Evolutionary conservation across 345 rosid species (phyloP).

Genomic region (Viola odorata): DNA sequence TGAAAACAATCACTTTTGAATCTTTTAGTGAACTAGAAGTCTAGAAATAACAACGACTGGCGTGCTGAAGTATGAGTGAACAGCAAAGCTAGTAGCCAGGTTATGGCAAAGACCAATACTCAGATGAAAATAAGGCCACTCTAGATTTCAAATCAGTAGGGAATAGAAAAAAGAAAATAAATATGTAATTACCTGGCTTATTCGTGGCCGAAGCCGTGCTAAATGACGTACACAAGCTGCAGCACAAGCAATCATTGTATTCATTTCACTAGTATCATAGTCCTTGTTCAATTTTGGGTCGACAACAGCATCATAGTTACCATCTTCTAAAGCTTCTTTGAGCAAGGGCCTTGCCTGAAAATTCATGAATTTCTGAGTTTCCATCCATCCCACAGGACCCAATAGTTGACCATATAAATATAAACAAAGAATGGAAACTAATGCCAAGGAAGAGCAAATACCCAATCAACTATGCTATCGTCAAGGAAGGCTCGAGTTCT

Average conservation of each 20-base stretch:
- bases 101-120: not conserved
- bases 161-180: not conserved
- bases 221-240: constrained; percentile 19
- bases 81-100: not conserved
- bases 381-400: no score
- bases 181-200: constrained; percentile 17
- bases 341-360: constrained; percentile 27
- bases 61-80: no score
- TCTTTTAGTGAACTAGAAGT: no score
- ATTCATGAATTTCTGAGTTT: constrained; percentile 5
- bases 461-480: constrained; percentile 28
- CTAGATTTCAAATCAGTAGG: not conserved
- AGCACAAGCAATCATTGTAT: constrained; percentile 16
- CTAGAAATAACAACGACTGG: no score
- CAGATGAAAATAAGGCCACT: not conserved
- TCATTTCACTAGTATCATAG: constrained; percentile 14
- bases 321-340: constrained; percentile 39
- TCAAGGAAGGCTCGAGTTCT: constrained; percentile 15
- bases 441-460: constrained; percentile 6
- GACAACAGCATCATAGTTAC: constrained; percentile 34
- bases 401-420: not conserved
- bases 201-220: constrained; percentile 20
- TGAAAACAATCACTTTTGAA: no score
- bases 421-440: not conserved
- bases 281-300: constrained; percentile 18